phyloP scores from a whole-genome alignment of 1,139 yeast species.

The Kodamaea suecica region DNA sequence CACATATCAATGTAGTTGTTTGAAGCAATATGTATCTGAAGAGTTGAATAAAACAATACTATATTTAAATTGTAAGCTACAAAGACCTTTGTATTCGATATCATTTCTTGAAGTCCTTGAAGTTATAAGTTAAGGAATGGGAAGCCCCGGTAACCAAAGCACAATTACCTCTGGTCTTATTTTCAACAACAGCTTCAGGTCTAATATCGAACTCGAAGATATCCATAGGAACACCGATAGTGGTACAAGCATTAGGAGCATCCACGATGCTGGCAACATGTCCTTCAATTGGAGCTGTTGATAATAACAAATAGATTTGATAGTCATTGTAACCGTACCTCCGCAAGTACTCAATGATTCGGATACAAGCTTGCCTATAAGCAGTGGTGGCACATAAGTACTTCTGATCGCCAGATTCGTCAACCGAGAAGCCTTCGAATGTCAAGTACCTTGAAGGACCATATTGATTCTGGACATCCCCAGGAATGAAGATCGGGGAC shows the following conservation, averaged over 20 bases:
- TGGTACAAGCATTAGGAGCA: constrained; percentile 51
- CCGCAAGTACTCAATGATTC: constrained; percentile 48
- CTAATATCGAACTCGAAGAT: constrained; percentile 48
- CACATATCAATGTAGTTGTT: not conserved
- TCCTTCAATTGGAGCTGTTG: constrained; percentile 50
- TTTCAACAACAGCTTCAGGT: constrained; percentile 30
- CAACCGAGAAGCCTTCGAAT: constrained; percentile 52
- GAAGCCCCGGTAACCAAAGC: constrained; percentile 29
- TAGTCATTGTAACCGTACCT: constrained; percentile 49
- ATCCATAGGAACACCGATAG: constrained; percentile 49
- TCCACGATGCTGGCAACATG: constrained; percentile 52
- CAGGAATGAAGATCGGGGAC: constrained; percentile 47
- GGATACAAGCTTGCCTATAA: constrained; percentile 46
- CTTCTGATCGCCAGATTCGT: constrained; percentile 42
- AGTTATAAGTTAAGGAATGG: constrained; percentile 13
- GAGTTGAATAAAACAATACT: too few species aligned
- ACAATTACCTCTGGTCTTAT: constrained; percentile 33
- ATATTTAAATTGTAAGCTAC: too few species aligned
- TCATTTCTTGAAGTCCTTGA: constrained; percentile 4
- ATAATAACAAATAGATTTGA: constrained; percentile 43
- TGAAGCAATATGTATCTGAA: not conserved
- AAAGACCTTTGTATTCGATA: too few species aligned
- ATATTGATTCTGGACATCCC: constrained; percentile 44
- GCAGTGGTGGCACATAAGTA: constrained; percentile 48
- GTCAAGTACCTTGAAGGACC: constrained; percentile 49